Evolutionary conservation across 768 basidiomycete genomes (phyloP), one percentile per base, ranked within the genome.

Genomic region (Royoungia palumana): DNA sequence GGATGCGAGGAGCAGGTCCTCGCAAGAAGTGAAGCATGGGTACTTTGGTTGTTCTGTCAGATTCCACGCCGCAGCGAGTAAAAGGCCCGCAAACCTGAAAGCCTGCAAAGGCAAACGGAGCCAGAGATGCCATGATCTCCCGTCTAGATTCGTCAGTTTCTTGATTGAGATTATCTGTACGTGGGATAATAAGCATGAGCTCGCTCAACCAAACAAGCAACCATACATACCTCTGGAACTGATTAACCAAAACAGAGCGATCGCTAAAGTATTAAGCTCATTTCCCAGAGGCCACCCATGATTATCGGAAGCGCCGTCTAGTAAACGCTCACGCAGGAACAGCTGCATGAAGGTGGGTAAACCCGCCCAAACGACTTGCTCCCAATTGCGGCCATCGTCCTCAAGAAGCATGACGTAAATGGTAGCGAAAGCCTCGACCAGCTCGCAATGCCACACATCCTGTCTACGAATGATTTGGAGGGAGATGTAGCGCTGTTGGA

Each of bases 341-440:
- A 38, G 44, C 32, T 66, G 66, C 14, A 80, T 63, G 47, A 80
- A 75, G 0, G 47, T 30, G 4, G 71, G 70, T 11, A 79, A 59
- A 35, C 68, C 69, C 6, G 77, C 76, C 59, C 71, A 70, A 41
- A 70, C 57, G 13, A 81, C 67, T 50, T 77, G 79, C 42, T 69
- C 68, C 34, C 70, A 56, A 57, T 81, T 82, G 51, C 70, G 74
- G 40, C 70, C 72, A 45, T 73, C 76, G 22, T 80, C 75, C 52
- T 83, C 81, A 27, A 81, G 72, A 35, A 82, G 65, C 79, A 85
- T 82, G 30, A 77, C 60, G 57, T 78, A 82, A 44, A 78, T 72
- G 0, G 73, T 72, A 68, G 78, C 78, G 25, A 85, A 61, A 11
- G 73, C 74, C 48, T 78, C 73, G 0, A 64, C 68, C 9, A 80